Evolutionary conservation across 306 rosid species (phyloP).

Genomic region (Pachyrhizus erosus): DNA sequence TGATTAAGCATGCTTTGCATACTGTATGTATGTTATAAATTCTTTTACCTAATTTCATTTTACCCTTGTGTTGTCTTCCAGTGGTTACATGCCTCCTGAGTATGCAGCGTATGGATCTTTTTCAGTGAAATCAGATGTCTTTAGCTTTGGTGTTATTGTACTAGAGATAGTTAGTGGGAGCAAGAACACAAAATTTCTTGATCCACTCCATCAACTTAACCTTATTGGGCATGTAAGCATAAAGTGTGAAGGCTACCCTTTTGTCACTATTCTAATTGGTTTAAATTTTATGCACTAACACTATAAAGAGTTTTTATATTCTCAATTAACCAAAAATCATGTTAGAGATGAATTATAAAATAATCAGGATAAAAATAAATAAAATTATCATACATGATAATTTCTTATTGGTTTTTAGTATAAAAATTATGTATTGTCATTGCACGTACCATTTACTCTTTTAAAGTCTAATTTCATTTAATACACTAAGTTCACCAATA

Average conservation of each 20-base stretch:
- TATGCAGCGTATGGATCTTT: slow-evolving; percentile 57
- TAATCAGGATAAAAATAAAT: too few species aligned
- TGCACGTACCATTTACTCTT: too few species aligned
- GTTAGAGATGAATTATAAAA: too few species aligned
- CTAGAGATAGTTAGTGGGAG: slow-evolving; percentile 60
- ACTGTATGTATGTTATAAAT: not conserved
- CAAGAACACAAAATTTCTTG: slow-evolving; percentile 47
- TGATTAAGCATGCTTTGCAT: not conserved
- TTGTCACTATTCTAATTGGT: not conserved
- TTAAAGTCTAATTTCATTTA: not conserved
- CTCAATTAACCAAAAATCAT: too few species aligned
- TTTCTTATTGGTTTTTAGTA: too few species aligned
- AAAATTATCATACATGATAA: not conserved
- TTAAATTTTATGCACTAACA: too few species aligned
- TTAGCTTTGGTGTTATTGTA: slow-evolving; percentile 57
- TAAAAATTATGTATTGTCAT: too few species aligned
- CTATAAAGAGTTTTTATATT: not conserved
- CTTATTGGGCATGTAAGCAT: slow-evolving; percentile 57
- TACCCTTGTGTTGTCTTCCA: not conserved
- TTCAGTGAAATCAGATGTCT: slow-evolving; percentile 56
- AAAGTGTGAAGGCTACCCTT: not conserved
- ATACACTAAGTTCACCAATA: not conserved
- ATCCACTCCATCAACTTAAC: slow-evolving; percentile 37
- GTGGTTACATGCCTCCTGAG: slow-evolving; percentile 71
- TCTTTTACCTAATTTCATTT: not conserved